Percentiles rank a stretch among this genome's conserved stretches.
Evolutionary conservation across 108 stramenopile species (phyloP).

Genomic region (Discostella pseudostelligera): DNA sequence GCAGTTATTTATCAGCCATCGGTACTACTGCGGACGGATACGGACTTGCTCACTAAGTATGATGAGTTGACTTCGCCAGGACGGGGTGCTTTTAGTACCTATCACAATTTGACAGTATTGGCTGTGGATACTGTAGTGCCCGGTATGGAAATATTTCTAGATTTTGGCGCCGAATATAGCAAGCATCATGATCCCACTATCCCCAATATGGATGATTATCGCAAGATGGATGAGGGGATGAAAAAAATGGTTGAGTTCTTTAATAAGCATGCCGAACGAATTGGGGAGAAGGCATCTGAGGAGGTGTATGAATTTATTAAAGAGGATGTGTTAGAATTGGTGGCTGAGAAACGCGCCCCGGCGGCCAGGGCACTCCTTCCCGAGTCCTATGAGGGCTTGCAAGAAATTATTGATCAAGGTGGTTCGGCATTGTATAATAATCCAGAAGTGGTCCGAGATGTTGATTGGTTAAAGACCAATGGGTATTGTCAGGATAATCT

Average conservation of each 20-base stretch:
- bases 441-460: slow-evolving; percentile 63
- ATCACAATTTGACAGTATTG: slow-evolving; percentile 61
- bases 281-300: slow-evolving; percentile 55
- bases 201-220: slow-evolving; percentile 66
- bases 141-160: slow-evolving; percentile 78
- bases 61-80: slow-evolving; percentile 46
- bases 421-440: slow-evolving; percentile 73
- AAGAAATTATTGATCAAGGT: slow-evolving; percentile 55
- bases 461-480: slow-evolving; percentile 66
- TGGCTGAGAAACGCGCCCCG: slow-evolving; percentile 57
- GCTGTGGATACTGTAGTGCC: slow-evolving; percentile 60
- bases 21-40: slow-evolving; percentile 38
- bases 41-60: slow-evolving; percentile 26
- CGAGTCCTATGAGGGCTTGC: slow-evolving; percentile 53
- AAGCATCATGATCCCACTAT: slow-evolving; percentile 47
- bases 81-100: slow-evolving; percentile 63
- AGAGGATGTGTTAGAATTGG: slow-evolving; percentile 60
- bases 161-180: slow-evolving; percentile 65
- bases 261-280: slow-evolving; percentile 50
- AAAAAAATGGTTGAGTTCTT: slow-evolving; percentile 55
- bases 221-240: slow-evolving; percentile 63
- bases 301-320: slow-evolving; percentile 74
- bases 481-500: slow-evolving; percentile 74
- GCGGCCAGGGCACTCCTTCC: slow-evolving; percentile 67
- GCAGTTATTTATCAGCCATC: slow-evolving; percentile 45